Conservation (phyloP, 441 rosid species). For the Breynia disticha region DNA sequence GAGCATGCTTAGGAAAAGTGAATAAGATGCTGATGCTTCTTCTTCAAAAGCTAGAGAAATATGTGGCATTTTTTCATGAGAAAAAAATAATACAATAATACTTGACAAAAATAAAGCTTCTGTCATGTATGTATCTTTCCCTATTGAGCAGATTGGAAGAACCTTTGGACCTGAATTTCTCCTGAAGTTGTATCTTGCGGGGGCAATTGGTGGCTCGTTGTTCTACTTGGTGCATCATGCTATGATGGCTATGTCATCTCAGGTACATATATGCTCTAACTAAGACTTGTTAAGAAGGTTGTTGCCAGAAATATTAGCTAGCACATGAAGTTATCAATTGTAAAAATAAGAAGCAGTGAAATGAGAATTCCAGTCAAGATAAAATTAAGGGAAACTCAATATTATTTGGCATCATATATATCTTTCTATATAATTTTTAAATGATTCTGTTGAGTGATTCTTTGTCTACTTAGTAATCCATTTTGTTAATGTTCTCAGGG, state of each 20-base stretch:
- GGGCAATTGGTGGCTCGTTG: slow-evolving; percentile 81
- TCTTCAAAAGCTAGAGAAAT: not conserved
- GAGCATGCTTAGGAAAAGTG: too few species aligned
- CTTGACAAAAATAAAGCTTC: too few species aligned
- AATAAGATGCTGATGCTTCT: not conserved
- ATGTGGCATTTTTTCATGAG: not conserved
- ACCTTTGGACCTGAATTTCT: slow-evolving; percentile 60
- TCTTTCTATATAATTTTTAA: too few species aligned
- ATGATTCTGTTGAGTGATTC: not conserved
- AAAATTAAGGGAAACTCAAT: too few species aligned
- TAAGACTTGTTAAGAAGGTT: slow-evolving; percentile 4
- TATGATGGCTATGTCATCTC: slow-evolving; percentile 39
- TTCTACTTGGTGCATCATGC: slow-evolving; percentile 71
- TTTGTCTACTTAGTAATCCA: not conserved
- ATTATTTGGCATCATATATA: too few species aligned
- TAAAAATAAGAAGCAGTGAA: too few species aligned
- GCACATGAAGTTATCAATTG: not conserved
- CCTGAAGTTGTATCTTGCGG: slow-evolving; percentile 73
- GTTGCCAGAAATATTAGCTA: not conserved
- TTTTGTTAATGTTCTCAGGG: slow-evolving; percentile 29
- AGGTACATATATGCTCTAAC: slow-evolving; percentile 36
- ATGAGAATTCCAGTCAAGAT: too few species aligned
- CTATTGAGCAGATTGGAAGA: slow-evolving; percentile 48
- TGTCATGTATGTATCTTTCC: not conserved
- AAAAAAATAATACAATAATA: too few species aligned